phyloP scores from a whole-genome alignment of 2,329 filamentous ascomycete genomes.

The Dactylonectria estremocensis region DNA sequence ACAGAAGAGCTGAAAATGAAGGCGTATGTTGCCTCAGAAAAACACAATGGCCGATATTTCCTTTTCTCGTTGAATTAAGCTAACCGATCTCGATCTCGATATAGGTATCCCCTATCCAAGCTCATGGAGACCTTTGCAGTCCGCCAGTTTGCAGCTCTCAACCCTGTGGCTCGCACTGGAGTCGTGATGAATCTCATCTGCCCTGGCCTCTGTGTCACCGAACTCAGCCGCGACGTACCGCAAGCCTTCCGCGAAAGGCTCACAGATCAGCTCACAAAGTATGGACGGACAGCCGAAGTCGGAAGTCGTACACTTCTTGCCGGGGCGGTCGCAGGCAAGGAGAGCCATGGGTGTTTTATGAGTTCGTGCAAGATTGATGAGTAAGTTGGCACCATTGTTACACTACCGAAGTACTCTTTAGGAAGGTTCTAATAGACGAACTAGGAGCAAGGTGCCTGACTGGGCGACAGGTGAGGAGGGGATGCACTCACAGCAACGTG shows the following conservation, averaged over 20 bases:
- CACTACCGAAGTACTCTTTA: too few species aligned
- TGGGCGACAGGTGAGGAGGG: conserved; percentile 43
- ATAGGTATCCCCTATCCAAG: conserved; percentile 48
- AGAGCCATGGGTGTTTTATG: conserved; percentile 48
- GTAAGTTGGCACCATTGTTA: conserved; percentile 36
- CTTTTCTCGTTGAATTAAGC: neutral
- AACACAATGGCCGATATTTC: neutral
- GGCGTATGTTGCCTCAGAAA: neutral
- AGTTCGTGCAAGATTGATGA: conserved; percentile 47
- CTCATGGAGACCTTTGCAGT: conserved; percentile 46
- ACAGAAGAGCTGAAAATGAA: neutral
- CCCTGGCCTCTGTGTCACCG: conserved; percentile 51
- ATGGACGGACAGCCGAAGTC: conserved; percentile 45
- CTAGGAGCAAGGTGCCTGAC: conserved; percentile 37
- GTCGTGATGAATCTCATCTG: conserved; percentile 52
- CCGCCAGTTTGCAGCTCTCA: conserved; percentile 46
- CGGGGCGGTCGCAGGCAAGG: conserved; percentile 41
- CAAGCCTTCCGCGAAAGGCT: neutral
- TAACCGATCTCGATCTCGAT: neutral
- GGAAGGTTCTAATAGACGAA: conserved; percentile 9
- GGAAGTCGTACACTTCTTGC: conserved; percentile 50
- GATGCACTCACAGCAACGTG: conserved; percentile 39
- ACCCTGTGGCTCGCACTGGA: conserved; percentile 46
- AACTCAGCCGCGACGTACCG: conserved; percentile 33
- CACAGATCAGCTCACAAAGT: conserved; percentile 5